phyloP scores from a whole-genome alignment of 306 rosid genomes.

The Castanea crenata region DNA sequence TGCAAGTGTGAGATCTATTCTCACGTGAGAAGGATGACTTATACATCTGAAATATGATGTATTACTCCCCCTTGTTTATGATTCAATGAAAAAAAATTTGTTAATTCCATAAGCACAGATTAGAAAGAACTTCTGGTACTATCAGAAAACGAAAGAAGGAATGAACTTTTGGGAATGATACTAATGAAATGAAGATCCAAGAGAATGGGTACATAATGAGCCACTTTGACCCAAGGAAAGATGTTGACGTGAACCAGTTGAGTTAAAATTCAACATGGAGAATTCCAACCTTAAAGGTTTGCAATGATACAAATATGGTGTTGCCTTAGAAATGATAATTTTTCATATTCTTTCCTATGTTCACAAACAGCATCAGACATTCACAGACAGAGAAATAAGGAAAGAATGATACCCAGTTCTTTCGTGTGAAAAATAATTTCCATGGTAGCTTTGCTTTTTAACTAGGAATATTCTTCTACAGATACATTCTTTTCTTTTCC shows the following conservation, averaged over 20 bases:
- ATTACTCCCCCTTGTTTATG: too few relatives aligned
- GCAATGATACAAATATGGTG: slow-evolving; percentile 3
- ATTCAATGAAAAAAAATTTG: too few relatives aligned
- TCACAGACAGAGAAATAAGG: slow-evolving; percentile 27
- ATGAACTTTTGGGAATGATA: too few relatives aligned
- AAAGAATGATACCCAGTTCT: slow-evolving; percentile 56
- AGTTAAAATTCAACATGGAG: neutral
- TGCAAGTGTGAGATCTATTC: too few relatives aligned
- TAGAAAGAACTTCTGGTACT: too few relatives aligned
- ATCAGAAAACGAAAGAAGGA: too few relatives aligned
- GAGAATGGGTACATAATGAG: too few relatives aligned
- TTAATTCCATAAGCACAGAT: too few relatives aligned
- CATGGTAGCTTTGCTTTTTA: slow-evolving; percentile 20
- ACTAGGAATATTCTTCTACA: slow-evolving; percentile 32
- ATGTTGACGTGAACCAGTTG: neutral
- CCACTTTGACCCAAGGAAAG: neutral
- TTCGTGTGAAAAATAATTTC: slow-evolving; percentile 27
- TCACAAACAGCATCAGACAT: slow-evolving; percentile 22
- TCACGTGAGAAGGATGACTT: too few relatives aligned
- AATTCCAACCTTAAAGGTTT: neutral
- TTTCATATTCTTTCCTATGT: slow-evolving; percentile 22
- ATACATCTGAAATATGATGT: too few relatives aligned
- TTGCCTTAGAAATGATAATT: slow-evolving; percentile 24
- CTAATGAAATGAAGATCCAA: too few relatives aligned
- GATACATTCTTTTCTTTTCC: slow-evolving; percentile 39